Conservation (phyloP, 768 basidiomycete species). For the Galerina sulciceps region DNA sequence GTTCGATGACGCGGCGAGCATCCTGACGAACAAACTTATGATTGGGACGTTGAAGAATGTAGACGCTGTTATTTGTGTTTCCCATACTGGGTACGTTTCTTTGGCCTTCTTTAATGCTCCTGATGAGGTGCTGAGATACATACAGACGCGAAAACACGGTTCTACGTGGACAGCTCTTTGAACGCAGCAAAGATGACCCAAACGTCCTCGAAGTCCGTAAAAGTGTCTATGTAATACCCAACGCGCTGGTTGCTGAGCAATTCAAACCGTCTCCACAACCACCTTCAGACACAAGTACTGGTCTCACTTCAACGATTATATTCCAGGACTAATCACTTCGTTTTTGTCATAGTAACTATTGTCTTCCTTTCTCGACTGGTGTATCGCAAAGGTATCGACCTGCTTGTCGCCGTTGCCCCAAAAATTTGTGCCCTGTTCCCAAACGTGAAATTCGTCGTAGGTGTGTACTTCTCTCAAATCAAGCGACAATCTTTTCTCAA, state of each 20-base stretch:
- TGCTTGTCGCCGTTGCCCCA: constrained; percentile 91
- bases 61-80: constrained; percentile 95
- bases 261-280: constrained; percentile 70
- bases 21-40: constrained; percentile 95
- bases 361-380: constrained; percentile 89
- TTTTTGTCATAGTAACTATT: constrained; percentile 92
- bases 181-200: constrained; percentile 48
- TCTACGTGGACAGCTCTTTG: constrained; percentile 79
- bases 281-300: constrained; percentile 61
- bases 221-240: constrained; percentile 92
- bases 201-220: constrained; percentile 49
- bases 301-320: not conserved
- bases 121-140: not conserved
- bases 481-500: not conserved
- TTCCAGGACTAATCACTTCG: constrained; percentile 40
- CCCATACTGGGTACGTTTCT: constrained; percentile 83
- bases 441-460: constrained; percentile 87
- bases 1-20: constrained; percentile 96
- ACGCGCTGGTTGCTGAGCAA: constrained; percentile 84
- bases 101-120: not conserved
- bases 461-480: constrained; percentile 39
- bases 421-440: constrained; percentile 86
- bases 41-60: constrained; percentile 87
- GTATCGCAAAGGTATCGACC: constrained; percentile 95
- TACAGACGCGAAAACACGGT: constrained; percentile 96